Conservation (phyloP, 345 rosid genomes). For the Dipteronia dyeriana region DNA sequence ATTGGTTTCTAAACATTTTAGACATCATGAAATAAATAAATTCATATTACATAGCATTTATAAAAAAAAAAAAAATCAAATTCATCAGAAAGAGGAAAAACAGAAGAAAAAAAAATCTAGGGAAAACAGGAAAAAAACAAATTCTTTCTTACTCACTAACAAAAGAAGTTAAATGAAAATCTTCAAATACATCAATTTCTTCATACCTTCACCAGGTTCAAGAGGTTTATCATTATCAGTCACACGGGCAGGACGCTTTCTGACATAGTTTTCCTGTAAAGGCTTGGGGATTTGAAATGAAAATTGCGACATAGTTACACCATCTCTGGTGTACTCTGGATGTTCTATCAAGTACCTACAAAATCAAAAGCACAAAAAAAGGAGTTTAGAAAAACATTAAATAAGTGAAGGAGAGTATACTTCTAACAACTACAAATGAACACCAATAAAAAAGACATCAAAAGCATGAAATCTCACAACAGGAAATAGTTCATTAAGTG, state of each 20-base stretch:
- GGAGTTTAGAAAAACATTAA: neutral
- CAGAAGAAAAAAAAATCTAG: neutral
- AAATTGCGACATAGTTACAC: conserved; percentile 55
- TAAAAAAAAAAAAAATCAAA: neutral
- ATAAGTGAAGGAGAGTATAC: neutral
- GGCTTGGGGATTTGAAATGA: conserved; percentile 83
- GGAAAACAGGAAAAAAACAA: neutral
- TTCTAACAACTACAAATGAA: neutral
- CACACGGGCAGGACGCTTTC: conserved; percentile 51
- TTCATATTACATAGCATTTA: neutral
- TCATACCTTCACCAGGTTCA: conserved; percentile 50
- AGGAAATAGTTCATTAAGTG: neutral
- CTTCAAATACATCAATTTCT: neutral
- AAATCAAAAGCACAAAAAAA: conserved; percentile 16
- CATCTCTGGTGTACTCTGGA: conserved; percentile 48
- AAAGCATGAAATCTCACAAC: neutral
- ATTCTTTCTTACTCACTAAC: neutral
- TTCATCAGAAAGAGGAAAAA: neutral
- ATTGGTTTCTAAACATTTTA: neutral
- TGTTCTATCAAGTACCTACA: conserved; percentile 62
- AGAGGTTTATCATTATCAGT: conserved; percentile 31
- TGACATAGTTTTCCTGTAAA: conserved; percentile 60
- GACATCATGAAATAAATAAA: neutral
- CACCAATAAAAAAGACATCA: neutral
- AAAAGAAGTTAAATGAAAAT: neutral